Conservation (phyloP, 768 basidiomycete genomes). For the Kwoniella botswanensis region DNA sequence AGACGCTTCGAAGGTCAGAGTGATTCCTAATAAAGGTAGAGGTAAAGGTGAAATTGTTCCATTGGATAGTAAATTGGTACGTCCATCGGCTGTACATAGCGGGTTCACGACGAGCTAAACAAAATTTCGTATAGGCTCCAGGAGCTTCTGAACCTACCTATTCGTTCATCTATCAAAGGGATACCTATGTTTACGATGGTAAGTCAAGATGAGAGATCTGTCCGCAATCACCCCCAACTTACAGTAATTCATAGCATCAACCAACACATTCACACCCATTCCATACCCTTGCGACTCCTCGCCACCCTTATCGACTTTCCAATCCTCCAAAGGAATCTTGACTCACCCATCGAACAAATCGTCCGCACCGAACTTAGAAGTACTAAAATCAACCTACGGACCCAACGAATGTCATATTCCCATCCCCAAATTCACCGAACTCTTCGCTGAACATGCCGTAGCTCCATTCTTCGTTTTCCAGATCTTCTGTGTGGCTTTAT, state of each 20-base stretch:
- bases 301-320: conserved; percentile 73
- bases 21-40: conserved; percentile 77
- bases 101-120: neutral
- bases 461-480: conserved; percentile 99
- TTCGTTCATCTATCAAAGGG: conserved; percentile 91
- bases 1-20: conserved; percentile 78
- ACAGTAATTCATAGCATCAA: conserved; percentile 54
- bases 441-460: conserved; percentile 94
- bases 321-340: conserved; percentile 63
- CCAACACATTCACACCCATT: conserved; percentile 73
- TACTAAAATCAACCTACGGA: conserved; percentile 74
- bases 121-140: conserved; percentile 38
- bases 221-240: neutral
- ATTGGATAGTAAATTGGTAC: conserved; percentile 65
- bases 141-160: conserved; percentile 67
- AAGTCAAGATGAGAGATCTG: conserved; percentile 15
- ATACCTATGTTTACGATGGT: conserved; percentile 78
- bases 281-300: conserved; percentile 81
- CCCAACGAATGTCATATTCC: conserved; percentile 97
- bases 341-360: conserved; percentile 41
- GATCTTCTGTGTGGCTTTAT: conserved; percentile 93
- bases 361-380: conserved; percentile 61
- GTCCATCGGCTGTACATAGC: conserved; percentile 10
- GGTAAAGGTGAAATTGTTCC: conserved; percentile 89
- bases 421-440: conserved; percentile 87